Evolutionary conservation across 1,139 yeast species (phyloP), one percentile per base, ranked within the genome.

Genomic region (Pichia kudriavzevii): DNA sequence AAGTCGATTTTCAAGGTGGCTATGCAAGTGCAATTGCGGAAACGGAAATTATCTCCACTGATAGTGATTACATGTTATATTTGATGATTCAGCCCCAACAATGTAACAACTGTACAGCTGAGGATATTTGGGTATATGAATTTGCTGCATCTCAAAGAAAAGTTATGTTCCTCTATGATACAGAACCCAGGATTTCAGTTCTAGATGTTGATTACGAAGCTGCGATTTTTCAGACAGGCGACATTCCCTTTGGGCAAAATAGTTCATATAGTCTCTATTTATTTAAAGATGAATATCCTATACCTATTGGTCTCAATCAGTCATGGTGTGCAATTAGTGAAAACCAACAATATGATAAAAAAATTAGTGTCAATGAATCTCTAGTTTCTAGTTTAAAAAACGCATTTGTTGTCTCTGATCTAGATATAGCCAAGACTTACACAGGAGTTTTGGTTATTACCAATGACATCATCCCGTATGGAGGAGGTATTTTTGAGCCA

Each of bases 251-350:
- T 26, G 29, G 33, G 7, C 11, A 31, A 2, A 22, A 42, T 9
- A 28, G 48, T 5, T 32, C 63, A 29, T 69, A 67, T 49, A 61
- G 63, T 37, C 41, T 79, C 32, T 66, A 62, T 55, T 48, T 77
- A 4, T 76, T 71, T 48, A 59, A 72, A 3, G 66, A 63, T 4
- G 56, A 63, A 28, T 53, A 58, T 24, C 50, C 64, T 45, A 50
- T 67, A 43, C 64, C 74, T 32, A 45, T 49, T 11, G 56, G 60
- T 4, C 52, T 82, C 34, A 67, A 72, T 29, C 63, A 64, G 43
- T 79, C 93, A 39, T 75, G 84, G 72, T 81, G 94, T 56, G 95
- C 95, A 0, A 61, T 85, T 5, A 59, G 70, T 27, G 63, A 59
- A 30, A 35, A 40, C 7, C 18, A 27, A 2, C 31, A 38, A 3